Evolutionary conservation across 805 yeast genomes (phyloP), one percentile per base, ranked within the genome.

Genomic region (Candida chauliodis): DNA sequence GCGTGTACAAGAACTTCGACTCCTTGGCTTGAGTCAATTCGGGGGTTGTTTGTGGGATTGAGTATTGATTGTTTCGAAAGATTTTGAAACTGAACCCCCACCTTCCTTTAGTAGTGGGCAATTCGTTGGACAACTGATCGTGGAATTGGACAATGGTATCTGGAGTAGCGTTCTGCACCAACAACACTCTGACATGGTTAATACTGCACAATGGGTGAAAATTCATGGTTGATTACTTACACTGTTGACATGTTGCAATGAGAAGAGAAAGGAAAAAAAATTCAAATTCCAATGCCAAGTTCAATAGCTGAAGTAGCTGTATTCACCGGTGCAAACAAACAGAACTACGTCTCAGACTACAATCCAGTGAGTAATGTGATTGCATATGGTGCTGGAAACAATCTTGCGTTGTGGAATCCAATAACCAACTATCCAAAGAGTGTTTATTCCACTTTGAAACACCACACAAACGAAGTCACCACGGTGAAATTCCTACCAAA

Each of bases 81-180:
- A 86, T 75, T 50, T 76, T 80, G 46, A 84, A 70, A 36, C 76
- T 84, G 48, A 84, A 79, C 29, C 65, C 67, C 95, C 95, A 85
- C 31, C 78, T 71, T 3, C 73, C 88, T 20, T 74, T 61, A 2
- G 71, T 51, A 13, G 72, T 66, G 1, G 93, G 90, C 11, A 81
- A 66, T 44, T 79, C 80, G 48, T 82, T 82, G 3, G 83, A 73
- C 11, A 86, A 70, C 40, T 75, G 72, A 55, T 86, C 95, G 53
- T 84, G 89, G 50, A 84, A 76, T 30, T 75, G 73, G 0, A 84
- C 67, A 22, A 85, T 82, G 4, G 84, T 73, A 35, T 75, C 79
- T 2, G 84, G 81, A 4, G 69, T 61, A 2, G 73, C 71, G 30
- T 51, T 54, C 33, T 53, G 63, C n/a, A 64, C 62, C 3, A 68